Evolutionary conservation across 1,284 basidiomycete species (phyloP), one percentile per base, ranked within the genome.

Genomic region (Meira miltonrushii): DNA sequence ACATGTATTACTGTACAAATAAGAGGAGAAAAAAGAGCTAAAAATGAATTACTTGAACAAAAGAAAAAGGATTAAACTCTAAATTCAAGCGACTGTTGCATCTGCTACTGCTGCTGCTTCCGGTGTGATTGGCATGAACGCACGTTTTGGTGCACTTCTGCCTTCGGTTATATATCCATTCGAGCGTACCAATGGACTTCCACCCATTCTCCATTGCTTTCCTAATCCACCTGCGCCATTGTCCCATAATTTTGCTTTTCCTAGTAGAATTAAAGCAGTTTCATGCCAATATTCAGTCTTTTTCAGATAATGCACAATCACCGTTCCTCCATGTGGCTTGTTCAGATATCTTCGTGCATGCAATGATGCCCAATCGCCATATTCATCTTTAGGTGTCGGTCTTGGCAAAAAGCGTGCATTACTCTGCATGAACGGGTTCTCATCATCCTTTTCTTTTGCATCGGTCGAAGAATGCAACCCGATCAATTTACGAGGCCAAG

Each of bases 251-350:
- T 89, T 87, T 12, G 87, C 84, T 7, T 86, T 84, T 41, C 90
- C 90, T 33, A 96, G 81, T 19, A 97, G 80, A 19, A 91, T 92
- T 15, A 92, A 80, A 13, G 90, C 89, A 0, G 94, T 90, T 81
- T 98, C 94, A 66, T 91, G 79, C 80, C 91, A 97, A 94, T 93
- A 98, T 80, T 90, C 88, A 69, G 90, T 86, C 78, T 91, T 88
- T 84, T 97, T 98, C 81, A 97, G 88, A 77, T 90, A 97, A 80
- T 98, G 94, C 47, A 98, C 92, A 23, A 92, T 88, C 46, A 94
- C 85, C 0, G 94, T 98, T 3, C 94, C 94, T 1, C 94, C 94
- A 52, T 80, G 64, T 4, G 69, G 68, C 9, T 52, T 62, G 43
- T 64, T 71, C 17, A 69, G 79, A 75, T 56, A 69, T 38, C 66